Base-by-base conservation (phyloP, 1,284 basidiomycete genomes). In the Sporisorium scitamineum region DNA sequence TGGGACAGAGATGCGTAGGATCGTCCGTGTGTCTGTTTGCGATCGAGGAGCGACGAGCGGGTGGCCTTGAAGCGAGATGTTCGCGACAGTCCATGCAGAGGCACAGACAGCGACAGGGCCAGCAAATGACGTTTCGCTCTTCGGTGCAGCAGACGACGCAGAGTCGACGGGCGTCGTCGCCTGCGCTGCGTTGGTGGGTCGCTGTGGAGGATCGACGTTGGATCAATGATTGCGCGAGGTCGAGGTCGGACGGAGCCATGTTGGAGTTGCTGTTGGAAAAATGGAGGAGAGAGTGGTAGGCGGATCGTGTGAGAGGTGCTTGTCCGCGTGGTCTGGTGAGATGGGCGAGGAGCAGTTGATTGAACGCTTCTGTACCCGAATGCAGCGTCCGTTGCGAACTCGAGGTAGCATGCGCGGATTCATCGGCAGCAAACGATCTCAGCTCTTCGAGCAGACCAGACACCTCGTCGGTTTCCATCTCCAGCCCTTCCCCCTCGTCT, bases 81-180 rank as follows among this genome's bases (percentile, higher is more conserved):
- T 80, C 76, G 10, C 83, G 54, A 56, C 83, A 84, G 16, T 65
- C 76, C 54, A 82, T 79, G 61, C 83, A 84, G 2, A 84, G 76
- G n/a, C 76, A 79, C 5, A 84, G 59, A 56, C 83, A 84, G n/a
- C 81, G 79, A 50, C 83, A 84, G 18, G 83, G 83, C 82, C 82
- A 84, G 72, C 75, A 78, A 37, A 84, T 78, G 22, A 84, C 73
- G 24, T 77, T 80, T 16, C 83, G 65, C 27, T 76, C 74, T n/a
- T 61, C 64, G 44, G 70, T 65, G 56, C 74, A 74, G 60, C 63
- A 66, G 31, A 64, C 61, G 29, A 64, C 71, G 50, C 74, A 76
- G 2, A 76, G 55, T 20, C 74, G 61, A 1, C 62, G 52, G 6
- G 64, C 54, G n/a, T 74, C 69, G n/a, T 70, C 66, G 13, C 9